Conservation (phyloP, 148 eudicot genomes). For the Pharnaceum exiguum region DNA sequence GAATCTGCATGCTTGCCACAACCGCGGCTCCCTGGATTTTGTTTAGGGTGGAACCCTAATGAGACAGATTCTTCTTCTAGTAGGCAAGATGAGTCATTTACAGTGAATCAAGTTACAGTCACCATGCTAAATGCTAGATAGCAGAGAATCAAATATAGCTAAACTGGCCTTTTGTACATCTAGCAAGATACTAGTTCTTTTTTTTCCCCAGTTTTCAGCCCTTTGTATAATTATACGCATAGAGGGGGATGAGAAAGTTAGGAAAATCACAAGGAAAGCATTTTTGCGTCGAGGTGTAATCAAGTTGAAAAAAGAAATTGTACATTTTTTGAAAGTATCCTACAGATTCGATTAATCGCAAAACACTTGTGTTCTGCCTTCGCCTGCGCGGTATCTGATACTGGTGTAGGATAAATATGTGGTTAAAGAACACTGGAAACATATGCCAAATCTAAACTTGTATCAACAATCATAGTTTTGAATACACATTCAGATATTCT, state of each 20-base stretch:
- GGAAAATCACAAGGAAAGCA: no score
- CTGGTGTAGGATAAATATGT: no score
- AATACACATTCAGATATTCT: no score
- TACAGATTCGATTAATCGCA: no score
- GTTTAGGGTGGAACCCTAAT: conserved; percentile 39
- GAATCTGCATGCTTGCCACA: conserved; percentile 46
- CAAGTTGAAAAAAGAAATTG: no score
- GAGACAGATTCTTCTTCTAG: conserved; percentile 55
- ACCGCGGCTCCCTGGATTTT: conserved; percentile 63
- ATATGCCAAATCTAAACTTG: no score
- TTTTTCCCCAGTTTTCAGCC: not conserved
- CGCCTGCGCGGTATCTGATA: no score
- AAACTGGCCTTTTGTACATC: not conserved
- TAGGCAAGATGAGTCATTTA: conserved; percentile 55
- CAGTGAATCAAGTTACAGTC: conserved; percentile 63
- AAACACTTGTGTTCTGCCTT: no score
- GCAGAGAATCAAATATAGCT: conserved; percentile 5
- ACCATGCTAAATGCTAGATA: conserved; percentile 63
- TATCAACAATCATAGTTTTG: no score
- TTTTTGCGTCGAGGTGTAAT: no score
- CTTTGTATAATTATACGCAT: not conserved
- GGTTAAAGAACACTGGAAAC: no score
- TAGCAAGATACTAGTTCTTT: not conserved
- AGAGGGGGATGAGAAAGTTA: not conserved
- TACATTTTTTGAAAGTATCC: no score